A percentile compares a stretch with the other conserved stretches of the same genome.
Evolutionary conservation across 148 eudicot species (phyloP).

Genomic region (Heliosperma pusillum): DNA sequence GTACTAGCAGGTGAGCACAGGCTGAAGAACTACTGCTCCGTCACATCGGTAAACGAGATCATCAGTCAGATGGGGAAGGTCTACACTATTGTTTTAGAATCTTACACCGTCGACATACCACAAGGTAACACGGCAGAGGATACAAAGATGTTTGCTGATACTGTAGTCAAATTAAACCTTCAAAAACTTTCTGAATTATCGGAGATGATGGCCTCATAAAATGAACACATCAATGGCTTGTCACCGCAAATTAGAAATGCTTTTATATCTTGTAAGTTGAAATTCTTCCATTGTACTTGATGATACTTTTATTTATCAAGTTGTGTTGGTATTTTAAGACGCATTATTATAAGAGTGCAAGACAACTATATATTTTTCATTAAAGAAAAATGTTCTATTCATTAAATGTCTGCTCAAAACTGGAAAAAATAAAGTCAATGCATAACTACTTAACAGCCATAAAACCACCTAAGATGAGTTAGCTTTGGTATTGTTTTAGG

Average conservation of each 20-base stretch:
- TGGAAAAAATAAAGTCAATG: not conserved
- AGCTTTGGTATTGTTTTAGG: not conserved
- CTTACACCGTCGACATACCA: slow-evolving; percentile 40
- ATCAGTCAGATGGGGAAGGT: slow-evolving; percentile 23
- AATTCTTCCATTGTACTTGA: slow-evolving; percentile 19
- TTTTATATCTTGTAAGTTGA: slow-evolving; percentile 31
- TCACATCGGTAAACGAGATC: slow-evolving; percentile 56
- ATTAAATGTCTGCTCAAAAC: not conserved
- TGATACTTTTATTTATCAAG: slow-evolving; percentile 11
- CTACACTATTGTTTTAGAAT: slow-evolving; percentile 40
- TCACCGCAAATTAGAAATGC: slow-evolving; percentile 12
- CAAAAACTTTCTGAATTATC: slow-evolving; percentile 37
- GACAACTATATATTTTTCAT: slow-evolving; percentile 13
- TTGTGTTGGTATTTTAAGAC: not conserved
- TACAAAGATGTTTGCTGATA: slow-evolving; percentile 48
- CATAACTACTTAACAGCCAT: not conserved
- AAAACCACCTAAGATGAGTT: not conserved
- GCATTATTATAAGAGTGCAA: not conserved
- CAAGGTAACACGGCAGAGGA: slow-evolving; percentile 45
- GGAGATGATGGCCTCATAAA: slow-evolving; percentile 19
- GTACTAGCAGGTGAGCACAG: slow-evolving; percentile 67
- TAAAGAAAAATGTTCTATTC: not conserved
- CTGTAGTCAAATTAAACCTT: slow-evolving; percentile 42
- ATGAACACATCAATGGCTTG: not conserved
- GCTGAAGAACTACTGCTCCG: slow-evolving; percentile 56